Conservation (phyloP, 1,284 basidiomycete genomes). For the Flammula alnicola region DNA sequence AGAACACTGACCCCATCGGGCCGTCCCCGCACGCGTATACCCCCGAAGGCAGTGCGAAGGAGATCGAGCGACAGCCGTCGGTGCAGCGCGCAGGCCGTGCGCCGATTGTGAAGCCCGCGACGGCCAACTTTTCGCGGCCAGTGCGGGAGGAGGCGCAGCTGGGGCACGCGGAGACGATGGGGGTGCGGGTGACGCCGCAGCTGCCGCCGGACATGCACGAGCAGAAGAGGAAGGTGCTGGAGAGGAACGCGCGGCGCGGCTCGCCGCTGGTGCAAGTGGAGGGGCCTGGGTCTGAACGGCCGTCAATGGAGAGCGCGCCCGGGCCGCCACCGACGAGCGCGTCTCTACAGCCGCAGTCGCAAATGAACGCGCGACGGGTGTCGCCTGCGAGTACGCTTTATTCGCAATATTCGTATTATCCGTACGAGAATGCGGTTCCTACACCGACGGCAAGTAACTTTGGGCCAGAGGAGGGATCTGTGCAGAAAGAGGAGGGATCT, state of each 20-base stretch:
- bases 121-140: slow-evolving; percentile 61
- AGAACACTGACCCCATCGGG: not conserved
- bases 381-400: slow-evolving; percentile 57
- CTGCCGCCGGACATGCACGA: slow-evolving; percentile 50
- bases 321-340: no score
- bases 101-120: slow-evolving; percentile 42
- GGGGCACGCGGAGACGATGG: slow-evolving; percentile 18
- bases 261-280: not conserved
- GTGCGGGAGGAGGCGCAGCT: slow-evolving; percentile 35
- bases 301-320: no score
- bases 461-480: not conserved
- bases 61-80: not conserved
- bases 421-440: slow-evolving; percentile 48
- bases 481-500: no score
- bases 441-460: slow-evolving; percentile 35
- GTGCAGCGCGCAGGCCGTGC: slow-evolving; percentile 20
- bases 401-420: slow-evolving; percentile 70
- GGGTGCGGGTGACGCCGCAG: slow-evolving; percentile 35
- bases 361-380: slow-evolving; percentile 31
- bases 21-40: no score
- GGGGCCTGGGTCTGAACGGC: not conserved
- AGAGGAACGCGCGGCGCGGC: slow-evolving; percentile 52
- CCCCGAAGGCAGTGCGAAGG: not conserved
- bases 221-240: slow-evolving; percentile 62
- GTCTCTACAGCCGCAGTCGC: slow-evolving; percentile 15